Evolutionary conservation across 129 eudicot genomes (phyloP).

Genomic region (Kitagawia praeruptora): DNA sequence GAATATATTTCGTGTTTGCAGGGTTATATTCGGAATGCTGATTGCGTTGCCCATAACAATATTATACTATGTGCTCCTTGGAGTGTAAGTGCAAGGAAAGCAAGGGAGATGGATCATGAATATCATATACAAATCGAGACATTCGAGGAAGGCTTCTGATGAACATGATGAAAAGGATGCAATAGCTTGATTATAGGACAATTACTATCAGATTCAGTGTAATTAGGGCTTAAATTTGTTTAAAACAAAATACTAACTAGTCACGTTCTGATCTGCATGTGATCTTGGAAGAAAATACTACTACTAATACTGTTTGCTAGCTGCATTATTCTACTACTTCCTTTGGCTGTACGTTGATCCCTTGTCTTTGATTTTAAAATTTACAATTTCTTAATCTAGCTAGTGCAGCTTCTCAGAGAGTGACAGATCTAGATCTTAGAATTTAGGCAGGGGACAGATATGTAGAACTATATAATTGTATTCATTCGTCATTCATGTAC

Average conservation of each 20-base stretch:
- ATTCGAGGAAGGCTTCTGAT: not conserved
- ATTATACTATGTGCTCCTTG: slow-evolving; percentile 83
- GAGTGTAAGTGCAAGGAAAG: slow-evolving; percentile 33
- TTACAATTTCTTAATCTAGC: not conserved
- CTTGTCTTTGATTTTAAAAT: not conserved
- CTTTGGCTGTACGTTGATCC: not conserved
- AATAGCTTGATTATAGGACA: not conserved
- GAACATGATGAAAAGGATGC: not conserved
- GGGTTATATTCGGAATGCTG: slow-evolving; percentile 96
- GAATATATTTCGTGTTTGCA: not conserved
- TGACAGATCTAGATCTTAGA: slow-evolving; percentile 16
- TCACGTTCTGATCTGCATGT: not conserved
- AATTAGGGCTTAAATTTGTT: not conserved
- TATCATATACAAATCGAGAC: not conserved
- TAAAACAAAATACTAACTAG: not conserved
- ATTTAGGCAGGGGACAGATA: slow-evolving; percentile 2
- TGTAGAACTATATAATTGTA: not conserved
- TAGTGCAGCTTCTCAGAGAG: not conserved
- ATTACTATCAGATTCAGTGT: slow-evolving; percentile 8
- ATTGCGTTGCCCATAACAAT: slow-evolving; percentile 88
- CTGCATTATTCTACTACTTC: not conserved
- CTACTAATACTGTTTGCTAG: not conserved
- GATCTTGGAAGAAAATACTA: not conserved
- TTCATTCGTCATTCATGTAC: not conserved
- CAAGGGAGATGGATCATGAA: not conserved